These are phyloP conservation scores for Candida nonsorbophila DNA, from an alignment of 805 yeast species.

Conservation along the genomic window DNA sequence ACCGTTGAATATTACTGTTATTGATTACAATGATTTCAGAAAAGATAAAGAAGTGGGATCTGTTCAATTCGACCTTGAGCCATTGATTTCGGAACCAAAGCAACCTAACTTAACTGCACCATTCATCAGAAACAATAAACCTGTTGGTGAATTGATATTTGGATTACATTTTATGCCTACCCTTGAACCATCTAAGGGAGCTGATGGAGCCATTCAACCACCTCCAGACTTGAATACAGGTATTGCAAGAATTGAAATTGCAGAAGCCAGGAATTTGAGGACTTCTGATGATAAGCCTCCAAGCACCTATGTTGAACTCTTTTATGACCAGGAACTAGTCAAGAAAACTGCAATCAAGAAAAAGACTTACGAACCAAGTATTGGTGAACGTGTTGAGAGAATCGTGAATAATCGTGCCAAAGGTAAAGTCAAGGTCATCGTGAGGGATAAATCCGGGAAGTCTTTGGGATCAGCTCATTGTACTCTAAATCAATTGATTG, in stretches of 20 bases:
- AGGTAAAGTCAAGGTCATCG: constrained; percentile 59
- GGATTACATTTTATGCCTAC: constrained; percentile 77
- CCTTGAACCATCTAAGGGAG: constrained; percentile 51
- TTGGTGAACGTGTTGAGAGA: constrained; percentile 58
- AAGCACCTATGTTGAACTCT: constrained; percentile 67
- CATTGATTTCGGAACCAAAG: constrained; percentile 48
- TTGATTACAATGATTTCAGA: constrained; percentile 74
- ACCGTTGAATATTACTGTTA: constrained; percentile 66
- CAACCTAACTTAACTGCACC: constrained; percentile 47
- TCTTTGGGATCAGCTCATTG: constrained; percentile 56
- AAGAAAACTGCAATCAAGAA: constrained; percentile 55
- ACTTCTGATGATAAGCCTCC: constrained; percentile 38
- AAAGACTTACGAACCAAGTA: constrained; percentile 61
- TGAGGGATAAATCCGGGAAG: constrained; percentile 54
- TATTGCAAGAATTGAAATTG: constrained; percentile 64
- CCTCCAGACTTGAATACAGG: constrained; percentile 94
- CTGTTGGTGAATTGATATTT: constrained; percentile 68
- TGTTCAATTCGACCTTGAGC: constrained; percentile 66
- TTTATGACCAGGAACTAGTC: constrained; percentile 55
- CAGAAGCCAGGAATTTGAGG: constrained; percentile 55
- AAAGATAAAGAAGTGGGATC: constrained; percentile 81
- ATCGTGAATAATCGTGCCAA: constrained; percentile 69
- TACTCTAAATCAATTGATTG: constrained; percentile 60
- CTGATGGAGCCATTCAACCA: constrained; percentile 80
- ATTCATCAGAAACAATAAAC: constrained; percentile 76